Percentiles rank a stretch among this genome's conserved stretches.
These are phyloP conservation scores for Rhexocercosporidium sp. DNA, from an alignment of 2,329 filamentous ascomycete species.

Conservation along the genomic window DNA sequence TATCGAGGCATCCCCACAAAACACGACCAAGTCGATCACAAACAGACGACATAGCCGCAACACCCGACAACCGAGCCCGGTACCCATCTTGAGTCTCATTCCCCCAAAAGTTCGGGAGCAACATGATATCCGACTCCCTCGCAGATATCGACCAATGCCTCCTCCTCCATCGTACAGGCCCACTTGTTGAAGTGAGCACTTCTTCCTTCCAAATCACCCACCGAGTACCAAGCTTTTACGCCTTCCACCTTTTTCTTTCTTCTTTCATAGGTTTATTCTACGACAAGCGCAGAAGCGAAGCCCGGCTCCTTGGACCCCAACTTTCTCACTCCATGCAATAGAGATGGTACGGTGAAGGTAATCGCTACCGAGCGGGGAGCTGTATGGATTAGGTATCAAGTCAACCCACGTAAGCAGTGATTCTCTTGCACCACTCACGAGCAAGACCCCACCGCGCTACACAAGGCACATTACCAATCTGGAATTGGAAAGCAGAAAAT, in stretches of 20 bases:
- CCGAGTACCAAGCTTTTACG: neutral
- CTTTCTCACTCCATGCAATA: too few relatives aligned
- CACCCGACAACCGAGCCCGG: neutral
- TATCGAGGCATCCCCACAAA: neutral
- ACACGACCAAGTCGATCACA: neutral
- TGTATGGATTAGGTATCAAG: too few relatives aligned
- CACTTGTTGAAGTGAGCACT: neutral
- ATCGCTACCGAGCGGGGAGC: neutral
- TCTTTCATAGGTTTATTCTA: neutral
- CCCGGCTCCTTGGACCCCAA: neutral
- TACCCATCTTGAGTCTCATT: neutral
- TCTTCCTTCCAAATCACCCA: neutral
- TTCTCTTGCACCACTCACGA: neutral
- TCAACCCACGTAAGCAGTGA: constrained; percentile 9
- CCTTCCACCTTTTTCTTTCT: neutral
- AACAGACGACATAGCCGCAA: neutral
- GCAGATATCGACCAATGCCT: neutral
- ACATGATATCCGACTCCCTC: neutral
- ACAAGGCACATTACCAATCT: neutral
- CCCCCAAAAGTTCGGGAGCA: neutral
- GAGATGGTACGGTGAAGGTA: neutral
- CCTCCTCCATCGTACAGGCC: neutral
- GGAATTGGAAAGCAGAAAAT: constrained; percentile 1
- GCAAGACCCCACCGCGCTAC: neutral
- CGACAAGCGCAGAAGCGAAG: neutral